phyloP scores from a whole-genome alignment of 2,329 filamentous ascomycete species.

The Sporothrix dimorphospora region DNA sequence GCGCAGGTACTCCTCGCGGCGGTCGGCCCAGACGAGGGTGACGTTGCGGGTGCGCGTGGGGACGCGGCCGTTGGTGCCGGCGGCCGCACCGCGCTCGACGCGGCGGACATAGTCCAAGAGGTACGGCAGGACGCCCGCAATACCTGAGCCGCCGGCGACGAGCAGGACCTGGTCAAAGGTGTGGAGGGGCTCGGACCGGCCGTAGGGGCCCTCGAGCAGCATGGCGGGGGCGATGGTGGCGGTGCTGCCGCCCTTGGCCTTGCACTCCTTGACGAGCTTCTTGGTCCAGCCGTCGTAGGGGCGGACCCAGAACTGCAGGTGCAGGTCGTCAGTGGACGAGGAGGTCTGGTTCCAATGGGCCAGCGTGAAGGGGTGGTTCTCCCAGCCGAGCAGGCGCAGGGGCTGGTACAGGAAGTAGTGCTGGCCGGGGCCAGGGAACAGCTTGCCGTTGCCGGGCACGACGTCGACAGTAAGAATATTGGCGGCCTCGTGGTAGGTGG shows the following conservation, averaged over 20 bases:
- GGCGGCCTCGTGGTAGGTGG: slow-evolving; percentile 28
- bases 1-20: slow-evolving; percentile 27
- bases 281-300: slow-evolving; percentile 35
- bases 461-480: slow-evolving; percentile 31
- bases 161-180: slow-evolving; percentile 33
- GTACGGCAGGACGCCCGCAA: slow-evolving; percentile 33
- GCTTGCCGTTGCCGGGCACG: slow-evolving; percentile 22
- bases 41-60: slow-evolving; percentile 31
- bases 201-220: slow-evolving; percentile 36
- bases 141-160: slow-evolving; percentile 34
- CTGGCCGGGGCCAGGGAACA: slow-evolving; percentile 44
- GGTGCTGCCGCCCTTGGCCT: slow-evolving; percentile 22
- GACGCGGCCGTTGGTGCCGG: neutral
- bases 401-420: slow-evolving; percentile 53
- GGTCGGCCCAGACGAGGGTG: slow-evolving; percentile 33
- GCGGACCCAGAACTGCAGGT: slow-evolving; percentile 32
- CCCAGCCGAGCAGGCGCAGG: slow-evolving; percentile 48
- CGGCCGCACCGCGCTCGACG: neutral
- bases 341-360: slow-evolving; percentile 34
- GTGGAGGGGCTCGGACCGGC: slow-evolving; percentile 31
- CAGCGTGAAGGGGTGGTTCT: slow-evolving; percentile 56
- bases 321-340: slow-evolving; percentile 13
- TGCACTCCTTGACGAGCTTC: slow-evolving; percentile 30
- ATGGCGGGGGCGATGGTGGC: slow-evolving; percentile 23
- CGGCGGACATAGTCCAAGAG: slow-evolving; percentile 32